Evolutionary conservation across 345 rosid species (phyloP), one percentile per base, ranked within the genome.

Genomic region (Hibiscus mutabilis): DNA sequence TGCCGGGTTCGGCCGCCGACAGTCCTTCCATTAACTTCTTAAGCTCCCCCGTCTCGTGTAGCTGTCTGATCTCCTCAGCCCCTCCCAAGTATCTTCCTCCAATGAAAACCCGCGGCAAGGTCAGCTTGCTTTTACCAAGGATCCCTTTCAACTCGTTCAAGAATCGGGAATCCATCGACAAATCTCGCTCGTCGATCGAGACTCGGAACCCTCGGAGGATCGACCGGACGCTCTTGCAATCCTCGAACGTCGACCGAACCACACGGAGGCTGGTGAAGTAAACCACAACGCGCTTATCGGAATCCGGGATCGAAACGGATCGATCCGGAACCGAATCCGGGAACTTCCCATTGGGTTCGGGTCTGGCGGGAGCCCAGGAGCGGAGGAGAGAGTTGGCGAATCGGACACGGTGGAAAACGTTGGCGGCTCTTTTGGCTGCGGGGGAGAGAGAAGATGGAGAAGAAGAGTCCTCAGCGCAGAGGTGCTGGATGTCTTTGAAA

Each of bases 31-130:
- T 79, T 3, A 88, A 55, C 79, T 87, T 90, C 92, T 87, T 91
- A 56, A 94, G 91, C 82, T 91, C 96, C 2, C 98, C 97, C 4
- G 82, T 60, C 86, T 91, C 98, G 84, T 94, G 82, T 2, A 94
- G 81, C 74, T 84, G 87, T 52, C 68, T 69, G n/a, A 88, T 78
- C 82, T 91, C 98, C 72, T 94, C 93, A 0, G 89, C 97, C 7
- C 98, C 97, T 4, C 96, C 98, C 2, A 94, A 40, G 83, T 90
- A 91, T 66, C 86, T 73, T 0, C 98, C 97, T 5, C 93, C 95
- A 49, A 94, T 88, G 63, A 91, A 94, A 0, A 94, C 96, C 46
- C 87, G 74, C 5, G 98, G 98, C 61, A 94, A 58, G 67, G 84
- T 77, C 79, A 74, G 67, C 79, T 69, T 79, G 3, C 27, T 52